Evolutionary conservation across 345 rosid genomes (phyloP), one percentile per base, ranked within the genome.

Genomic region (Rubroshorea leprosula): DNA sequence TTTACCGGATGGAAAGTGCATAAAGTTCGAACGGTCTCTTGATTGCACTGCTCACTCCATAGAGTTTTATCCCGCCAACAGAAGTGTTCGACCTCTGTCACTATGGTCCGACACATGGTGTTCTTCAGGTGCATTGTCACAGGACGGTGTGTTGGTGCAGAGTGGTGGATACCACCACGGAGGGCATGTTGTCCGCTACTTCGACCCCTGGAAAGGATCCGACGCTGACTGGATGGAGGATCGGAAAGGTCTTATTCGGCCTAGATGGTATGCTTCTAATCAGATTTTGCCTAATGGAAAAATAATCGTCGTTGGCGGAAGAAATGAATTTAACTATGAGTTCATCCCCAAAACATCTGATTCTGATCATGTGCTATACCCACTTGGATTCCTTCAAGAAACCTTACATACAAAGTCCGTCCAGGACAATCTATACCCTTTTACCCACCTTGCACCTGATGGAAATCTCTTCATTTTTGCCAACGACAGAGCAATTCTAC

Each of bases 351-450:
- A 54, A 27, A 52, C 21, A 9, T 56, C 49, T 0, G 5, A 2
- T 8, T 26, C 64, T 0, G 49, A 54, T 14, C 5, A 63, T 55
- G 17, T 14, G 51, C n/a, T 64, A 51, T 68, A 67, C 38, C 5
- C 49, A 3, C 63, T 77, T 2, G 71, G 69, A 0, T 77, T 77
- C 46, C 58, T 77, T 1, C 29, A 60, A 11, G 66, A 70, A 14
- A 53, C 68, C 51, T 67, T 59, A 38, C 62, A 66, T 21, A 21
- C 15, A 16, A 8, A 16, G 1, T 23, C 21, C 0, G 59, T 64
- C 45, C 60, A 59, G 52, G 71, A 73, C 60, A 77, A 77, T 16
- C 57, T 77, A 15, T 77, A 77, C 54, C 81, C 81, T 2, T 77
- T 72, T 51, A 38, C 67, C 14, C 76, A 73, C 55, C 74, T 77